Evolutionary conservation across 1,284 basidiomycete species (phyloP), one percentile per base, ranked within the genome.

Genomic region (Ustilago bromivora): DNA sequence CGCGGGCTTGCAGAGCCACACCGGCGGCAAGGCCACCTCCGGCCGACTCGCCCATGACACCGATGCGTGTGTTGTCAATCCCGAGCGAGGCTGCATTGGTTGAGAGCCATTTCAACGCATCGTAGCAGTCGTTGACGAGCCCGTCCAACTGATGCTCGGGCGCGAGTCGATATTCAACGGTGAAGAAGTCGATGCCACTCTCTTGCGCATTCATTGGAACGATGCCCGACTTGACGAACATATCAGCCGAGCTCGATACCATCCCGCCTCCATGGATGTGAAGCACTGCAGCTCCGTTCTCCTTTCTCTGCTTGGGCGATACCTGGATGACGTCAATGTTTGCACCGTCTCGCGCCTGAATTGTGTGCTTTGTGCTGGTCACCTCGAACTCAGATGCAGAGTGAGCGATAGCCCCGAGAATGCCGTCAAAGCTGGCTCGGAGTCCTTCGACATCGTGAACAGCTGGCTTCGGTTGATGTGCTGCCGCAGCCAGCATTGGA

Each of bases 21-120:
- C 71, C 71, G 7, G 71, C 71, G 9, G 61, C 71, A 40, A 73
- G 57, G 4, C 71, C 71, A 3, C 71, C 71, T 51, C 71, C 71
- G 28, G 71, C 71, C 6, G 71, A 68, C 15, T 73, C 71, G 36
- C 71, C 71, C 28, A 67, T 57, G 11, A 73, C 32, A 13, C 60
- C 71, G 35, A 73, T 64, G 2, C 66, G 52, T 19, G 46, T 64
- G 53, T 52, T 54, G 58, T 73, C 61, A 53, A 73, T 41, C 2
- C 61, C 66, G 12, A 73, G 51, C 10, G 53, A 53, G 1, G 65
- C 54, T n/a, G 71, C 71, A 28, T 68, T 58, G 19, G 47, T 43
- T 9, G 52, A 54, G 4, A 73, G 57, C 71, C 71, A 73, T 28
- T 64, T 17, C 15, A 73, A 35, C 7, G 71, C 71, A 51, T 73